Percentiles rank a stretch among this genome's conserved stretches.
These are phyloP conservation scores for Phlebiopsis flavidoalba DNA, from an alignment of 768 basidiomycete species.

Conservation along the genomic window DNA sequence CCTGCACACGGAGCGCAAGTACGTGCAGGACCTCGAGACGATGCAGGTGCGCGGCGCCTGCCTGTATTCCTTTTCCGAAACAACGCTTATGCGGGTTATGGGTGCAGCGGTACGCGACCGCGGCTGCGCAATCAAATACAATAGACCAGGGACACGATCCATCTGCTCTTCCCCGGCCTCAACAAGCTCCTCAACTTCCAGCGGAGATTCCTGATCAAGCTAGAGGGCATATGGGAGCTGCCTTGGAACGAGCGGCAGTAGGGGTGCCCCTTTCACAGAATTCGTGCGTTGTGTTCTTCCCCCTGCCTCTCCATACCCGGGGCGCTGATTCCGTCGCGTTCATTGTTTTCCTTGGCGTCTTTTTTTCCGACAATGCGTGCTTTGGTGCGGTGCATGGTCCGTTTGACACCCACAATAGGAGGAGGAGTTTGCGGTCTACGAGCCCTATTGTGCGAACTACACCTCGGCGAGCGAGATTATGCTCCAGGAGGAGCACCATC, in stretches of 20 bases:
- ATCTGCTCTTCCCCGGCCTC: slow-evolving; percentile 91
- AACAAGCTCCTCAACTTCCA: slow-evolving; percentile 97
- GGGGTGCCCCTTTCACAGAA: slow-evolving; percentile 82
- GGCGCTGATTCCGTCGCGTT: slow-evolving; percentile 37
- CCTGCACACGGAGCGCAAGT: slow-evolving; percentile 93
- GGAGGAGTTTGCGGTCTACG: slow-evolving; percentile 92
- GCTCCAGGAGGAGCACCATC: slow-evolving; percentile 73
- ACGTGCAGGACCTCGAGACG: slow-evolving; percentile 93
- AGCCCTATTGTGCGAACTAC: slow-evolving; percentile 88
- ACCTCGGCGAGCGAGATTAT: slow-evolving; percentile 20
- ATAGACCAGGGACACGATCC: slow-evolving; percentile 95
- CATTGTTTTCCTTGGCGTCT: slow-evolving; percentile 33
- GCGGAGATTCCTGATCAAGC: slow-evolving; percentile 84
- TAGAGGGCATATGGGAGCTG: slow-evolving; percentile 81
- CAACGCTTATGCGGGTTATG: not conserved
- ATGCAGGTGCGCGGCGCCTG: slow-evolving; percentile 70
- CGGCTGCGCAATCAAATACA: slow-evolving; percentile 73
- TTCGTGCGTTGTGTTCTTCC: slow-evolving; percentile 50
- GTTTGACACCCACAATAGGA: slow-evolving; percentile 65
- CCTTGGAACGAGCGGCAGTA: slow-evolving; percentile 82
- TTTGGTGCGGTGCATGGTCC: slow-evolving; percentile 14
- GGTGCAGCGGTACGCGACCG: slow-evolving; percentile 80
- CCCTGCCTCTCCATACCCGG: not conserved
- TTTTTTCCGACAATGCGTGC: slow-evolving; percentile 22
- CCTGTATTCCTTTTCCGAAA: not conserved